These are phyloP conservation scores for Tillandsia fasciculata DNA, from an alignment of 176 grass and related monocot species.

Conservation along the genomic window DNA sequence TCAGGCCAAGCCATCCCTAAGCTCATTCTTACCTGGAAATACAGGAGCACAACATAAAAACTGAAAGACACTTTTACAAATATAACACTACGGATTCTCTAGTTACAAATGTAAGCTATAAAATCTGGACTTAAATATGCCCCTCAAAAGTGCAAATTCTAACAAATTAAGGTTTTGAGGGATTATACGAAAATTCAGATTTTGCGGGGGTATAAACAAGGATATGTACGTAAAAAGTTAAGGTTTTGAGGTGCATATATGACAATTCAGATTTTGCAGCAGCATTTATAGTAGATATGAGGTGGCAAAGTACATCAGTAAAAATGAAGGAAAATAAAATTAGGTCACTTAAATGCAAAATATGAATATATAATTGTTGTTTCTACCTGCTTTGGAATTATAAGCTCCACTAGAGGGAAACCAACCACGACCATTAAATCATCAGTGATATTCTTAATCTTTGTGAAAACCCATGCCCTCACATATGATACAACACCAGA, in stretches of 20 bases:
- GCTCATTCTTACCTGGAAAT: constrained; percentile 21
- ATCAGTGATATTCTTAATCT: constrained; percentile 15
- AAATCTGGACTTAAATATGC: no score
- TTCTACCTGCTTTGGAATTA: constrained; percentile 21
- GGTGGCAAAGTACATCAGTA: neutral
- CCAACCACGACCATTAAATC: constrained; percentile 21
- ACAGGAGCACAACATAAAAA: neutral
- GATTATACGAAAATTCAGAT: no score
- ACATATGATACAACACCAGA: constrained; percentile 15
- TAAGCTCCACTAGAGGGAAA: constrained; percentile 21
- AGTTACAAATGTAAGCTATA: no score
- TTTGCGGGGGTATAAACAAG: no score
- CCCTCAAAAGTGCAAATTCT: no score
- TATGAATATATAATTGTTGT: neutral
- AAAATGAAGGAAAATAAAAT: neutral
- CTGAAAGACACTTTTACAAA: neutral
- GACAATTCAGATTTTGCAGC: no score
- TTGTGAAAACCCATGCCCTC: constrained; percentile 1
- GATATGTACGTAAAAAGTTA: no score
- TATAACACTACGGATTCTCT: no score
- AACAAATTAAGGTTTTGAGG: no score
- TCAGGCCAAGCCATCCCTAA: constrained; percentile 33
- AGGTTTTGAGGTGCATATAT: no score
- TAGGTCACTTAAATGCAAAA: neutral
- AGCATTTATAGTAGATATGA: neutral